Conservation (phyloP, 345 rosid genomes). For the Carallia pectinifolia region DNA sequence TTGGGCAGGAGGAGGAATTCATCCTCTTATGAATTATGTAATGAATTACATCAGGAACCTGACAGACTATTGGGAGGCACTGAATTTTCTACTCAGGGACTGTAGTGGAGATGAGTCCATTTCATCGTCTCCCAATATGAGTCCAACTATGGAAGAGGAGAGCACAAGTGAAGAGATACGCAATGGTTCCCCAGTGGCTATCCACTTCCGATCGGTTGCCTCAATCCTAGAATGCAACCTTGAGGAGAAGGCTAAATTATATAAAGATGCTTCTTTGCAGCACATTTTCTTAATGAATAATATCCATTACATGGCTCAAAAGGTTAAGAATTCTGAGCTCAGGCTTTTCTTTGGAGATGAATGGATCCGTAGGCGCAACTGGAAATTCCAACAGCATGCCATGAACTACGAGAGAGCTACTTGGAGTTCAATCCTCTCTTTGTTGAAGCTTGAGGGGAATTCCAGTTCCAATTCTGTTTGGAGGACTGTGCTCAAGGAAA, state of each 20-base stretch:
- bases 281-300: constrained; percentile 88
- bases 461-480: constrained; percentile 41
- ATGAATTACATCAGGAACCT: constrained; percentile 75
- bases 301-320: constrained; percentile 80
- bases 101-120: constrained; percentile 31
- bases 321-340: constrained; percentile 68
- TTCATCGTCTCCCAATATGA: constrained; percentile 34
- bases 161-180: constrained; percentile 25
- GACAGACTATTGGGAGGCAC: constrained; percentile 58
- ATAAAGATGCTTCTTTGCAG: constrained; percentile 59
- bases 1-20: constrained; percentile 70
- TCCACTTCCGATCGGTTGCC: constrained; percentile 53
- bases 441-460: constrained; percentile 63
- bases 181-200: constrained; percentile 38
- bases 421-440: constrained; percentile 63
- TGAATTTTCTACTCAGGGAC: constrained; percentile 58
- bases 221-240: constrained; percentile 71
- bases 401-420: constrained; percentile 67
- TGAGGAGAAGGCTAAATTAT: constrained; percentile 58
- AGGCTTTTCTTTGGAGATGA: constrained; percentile 59
- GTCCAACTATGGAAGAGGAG: constrained; percentile 39
- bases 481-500: constrained; percentile 53
- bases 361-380: constrained; percentile 73
- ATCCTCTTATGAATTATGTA: constrained; percentile 69
- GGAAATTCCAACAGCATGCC: constrained; percentile 79